Evolutionary conservation across 1,284 basidiomycete genomes (phyloP).

Genomic region (Malassezia caprae): DNA sequence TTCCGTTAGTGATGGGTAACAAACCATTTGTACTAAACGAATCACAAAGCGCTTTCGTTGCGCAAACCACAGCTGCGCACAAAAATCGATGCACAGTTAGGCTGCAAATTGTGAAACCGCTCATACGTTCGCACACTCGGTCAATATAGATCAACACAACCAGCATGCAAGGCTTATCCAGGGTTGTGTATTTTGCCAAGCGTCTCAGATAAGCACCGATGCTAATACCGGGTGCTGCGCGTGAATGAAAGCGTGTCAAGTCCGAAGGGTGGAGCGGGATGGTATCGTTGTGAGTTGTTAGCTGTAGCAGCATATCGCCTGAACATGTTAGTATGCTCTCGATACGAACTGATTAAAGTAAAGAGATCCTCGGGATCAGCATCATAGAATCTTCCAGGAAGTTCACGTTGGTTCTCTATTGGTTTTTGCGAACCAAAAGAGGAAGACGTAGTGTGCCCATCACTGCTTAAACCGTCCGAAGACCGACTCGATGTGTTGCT

Average conservation of each 20-base stretch:
- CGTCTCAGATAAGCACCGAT: slow-evolving; percentile 40
- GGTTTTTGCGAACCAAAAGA: not conserved
- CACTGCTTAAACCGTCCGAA: not conserved
- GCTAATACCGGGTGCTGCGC: slow-evolving; percentile 42
- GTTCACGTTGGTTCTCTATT: not conserved
- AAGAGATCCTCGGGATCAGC: slow-evolving; percentile 40
- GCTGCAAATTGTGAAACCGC: slow-evolving; percentile 45
- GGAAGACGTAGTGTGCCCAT: not conserved
- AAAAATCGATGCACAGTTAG: slow-evolving; percentile 47
- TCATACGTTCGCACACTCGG: slow-evolving; percentile 39
- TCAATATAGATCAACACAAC: slow-evolving; percentile 47
- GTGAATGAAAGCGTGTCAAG: slow-evolving; percentile 45
- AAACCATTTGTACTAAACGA: slow-evolving; percentile 44
- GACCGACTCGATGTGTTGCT: not conserved
- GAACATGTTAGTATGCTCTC: not conserved
- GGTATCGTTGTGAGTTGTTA: slow-evolving; percentile 43
- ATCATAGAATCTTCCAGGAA: slow-evolving; percentile 41
- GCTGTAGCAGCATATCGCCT: slow-evolving; percentile 43
- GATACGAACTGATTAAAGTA: slow-evolving; percentile 31
- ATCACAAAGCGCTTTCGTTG: slow-evolving; percentile 45
- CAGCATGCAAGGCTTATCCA: slow-evolving; percentile 45
- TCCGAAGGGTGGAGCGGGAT: slow-evolving; percentile 44
- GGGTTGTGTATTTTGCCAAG: slow-evolving; percentile 44
- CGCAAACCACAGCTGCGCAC: slow-evolving; percentile 44
- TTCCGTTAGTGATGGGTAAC: slow-evolving; percentile 8